Conservation (phyloP, 371 early-diverging fungal species). For the Mucor velutinosus region DNA sequence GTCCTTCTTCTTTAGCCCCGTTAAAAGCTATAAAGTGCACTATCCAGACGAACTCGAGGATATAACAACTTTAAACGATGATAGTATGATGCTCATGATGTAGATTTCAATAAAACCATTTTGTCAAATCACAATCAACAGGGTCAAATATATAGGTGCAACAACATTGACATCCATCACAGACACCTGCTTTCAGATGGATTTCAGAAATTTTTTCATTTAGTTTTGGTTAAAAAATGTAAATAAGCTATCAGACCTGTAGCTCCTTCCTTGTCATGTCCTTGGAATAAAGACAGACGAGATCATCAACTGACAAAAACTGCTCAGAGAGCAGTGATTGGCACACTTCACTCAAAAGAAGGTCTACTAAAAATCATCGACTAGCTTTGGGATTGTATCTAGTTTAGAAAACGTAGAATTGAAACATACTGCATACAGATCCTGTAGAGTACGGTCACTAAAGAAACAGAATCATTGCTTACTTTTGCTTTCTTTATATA, state of each 20-base stretch:
- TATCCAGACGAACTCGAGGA: slow-evolving; percentile 16
- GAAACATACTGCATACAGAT: slow-evolving; percentile 58
- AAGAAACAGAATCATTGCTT: slow-evolving; percentile 33
- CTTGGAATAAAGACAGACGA: slow-evolving; percentile 48
- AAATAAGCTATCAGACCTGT: slow-evolving; percentile 47
- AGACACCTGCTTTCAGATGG: too few relatives aligned
- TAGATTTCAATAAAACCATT: not conserved
- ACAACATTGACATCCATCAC: too few relatives aligned
- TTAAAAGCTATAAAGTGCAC: slow-evolving; percentile 39
- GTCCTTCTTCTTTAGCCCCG: slow-evolving; percentile 47
- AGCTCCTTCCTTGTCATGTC: slow-evolving; percentile 47
- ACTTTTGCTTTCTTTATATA: slow-evolving; percentile 26
- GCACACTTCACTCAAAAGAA: slow-evolving; percentile 54
- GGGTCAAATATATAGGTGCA: too few relatives aligned
- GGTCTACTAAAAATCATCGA: slow-evolving; percentile 47
- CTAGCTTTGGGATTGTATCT: slow-evolving; percentile 48
- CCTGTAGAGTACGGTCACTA: slow-evolving; percentile 59
- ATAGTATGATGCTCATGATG: not conserved
- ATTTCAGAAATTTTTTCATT: slow-evolving; percentile 17
- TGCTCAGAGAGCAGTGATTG: slow-evolving; percentile 22
- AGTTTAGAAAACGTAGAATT: slow-evolving; percentile 54
- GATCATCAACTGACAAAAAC: slow-evolving; percentile 48
- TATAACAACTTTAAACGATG: not conserved
- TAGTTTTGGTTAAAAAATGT: slow-evolving; percentile 9
- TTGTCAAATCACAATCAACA: too few relatives aligned